Base-by-base conservation (phyloP, 2,329 filamentous ascomycete species). In the Arthroderma sp. region DNA sequence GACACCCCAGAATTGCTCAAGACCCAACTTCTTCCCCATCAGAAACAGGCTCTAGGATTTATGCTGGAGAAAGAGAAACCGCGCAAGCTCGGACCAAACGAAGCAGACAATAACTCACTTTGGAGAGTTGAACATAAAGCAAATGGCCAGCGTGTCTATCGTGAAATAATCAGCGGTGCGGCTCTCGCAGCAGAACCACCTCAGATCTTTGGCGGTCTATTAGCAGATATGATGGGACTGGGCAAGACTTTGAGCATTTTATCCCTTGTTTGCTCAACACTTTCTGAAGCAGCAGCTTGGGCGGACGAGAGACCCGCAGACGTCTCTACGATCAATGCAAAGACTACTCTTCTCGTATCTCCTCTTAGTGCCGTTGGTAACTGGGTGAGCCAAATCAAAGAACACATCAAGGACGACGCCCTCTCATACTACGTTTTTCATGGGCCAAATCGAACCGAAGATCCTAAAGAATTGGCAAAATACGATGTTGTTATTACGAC, bases 401-500 rank as follows among this genome's bases (percentile, higher is more conserved):
- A 87, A 59, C 93, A 98, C 70, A 76, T 95, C 49, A 77, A 80
- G 54, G 77, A 81, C 0, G 79, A 77, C 0, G 74, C 79, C 6
- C 67, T 97, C 17, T 84, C 76, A 0, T 88, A 83, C 66, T 88
- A 93, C 67, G 81, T 93, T 56, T 97, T 96, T 63, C 93, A 98
- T 68, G 93, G 93, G 2, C 76, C 82, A 0, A 85, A 83, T 63
- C 82, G 93, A 5, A 84, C 81, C 61, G 86, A 84, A 60, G 83
- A 90, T 61, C 71, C 83, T 0, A 76, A 79, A 5, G 80, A 82
- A 63, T 80, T 98, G 15, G 79, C 85, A 0, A 74, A 83, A 35
- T 89, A 84, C 64, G 90, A 97, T 66, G 73, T 97, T 6, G 83
- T 98, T 41, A 85, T 98, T 58, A 96, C 93, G 0, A 96, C 93